phyloP scores from a whole-genome alignment of 192 early-diverging fungal species.

The Entomortierella lignicola region DNA sequence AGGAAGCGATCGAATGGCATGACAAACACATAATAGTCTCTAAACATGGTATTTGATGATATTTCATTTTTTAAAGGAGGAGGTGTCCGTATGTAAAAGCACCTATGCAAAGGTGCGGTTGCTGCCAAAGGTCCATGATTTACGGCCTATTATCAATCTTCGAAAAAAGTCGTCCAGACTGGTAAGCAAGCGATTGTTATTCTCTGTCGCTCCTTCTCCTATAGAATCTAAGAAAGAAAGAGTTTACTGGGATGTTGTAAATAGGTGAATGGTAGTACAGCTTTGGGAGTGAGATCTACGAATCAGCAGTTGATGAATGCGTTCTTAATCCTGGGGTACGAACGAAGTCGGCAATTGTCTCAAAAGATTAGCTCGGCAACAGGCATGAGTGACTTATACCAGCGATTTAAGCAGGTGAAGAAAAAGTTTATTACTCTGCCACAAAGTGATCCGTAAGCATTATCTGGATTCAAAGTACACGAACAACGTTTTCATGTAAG shows the following conservation, averaged over 20 bases:
- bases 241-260: no score
- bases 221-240: no score
- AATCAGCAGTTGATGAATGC: conserved; percentile 66
- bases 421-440: conserved; percentile 10
- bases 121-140: conserved; percentile 80
- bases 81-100: conserved; percentile 28
- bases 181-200: conserved; percentile 14
- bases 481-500: background rate
- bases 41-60: background rate
- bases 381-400: conserved; percentile 60
- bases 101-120: conserved; percentile 77
- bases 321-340: conserved; percentile 66
- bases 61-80: background rate
- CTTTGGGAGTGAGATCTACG: conserved; percentile 35
- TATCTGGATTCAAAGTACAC: background rate
- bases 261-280: conserved; percentile 30
- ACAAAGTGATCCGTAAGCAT: conserved; percentile 8
- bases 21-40: no score
- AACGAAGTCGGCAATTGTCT: conserved; percentile 55
- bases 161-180: conserved; percentile 45
- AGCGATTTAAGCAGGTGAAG: conserved; percentile 58
- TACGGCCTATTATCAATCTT: conserved; percentile 87
- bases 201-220: no score
- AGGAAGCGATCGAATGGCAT: no score
- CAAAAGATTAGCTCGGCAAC: conserved; percentile 38